These are phyloP conservation scores for Halteria grandinella DNA, from an alignment of 73 alveolate species.

Conservation along the genomic window DNA sequence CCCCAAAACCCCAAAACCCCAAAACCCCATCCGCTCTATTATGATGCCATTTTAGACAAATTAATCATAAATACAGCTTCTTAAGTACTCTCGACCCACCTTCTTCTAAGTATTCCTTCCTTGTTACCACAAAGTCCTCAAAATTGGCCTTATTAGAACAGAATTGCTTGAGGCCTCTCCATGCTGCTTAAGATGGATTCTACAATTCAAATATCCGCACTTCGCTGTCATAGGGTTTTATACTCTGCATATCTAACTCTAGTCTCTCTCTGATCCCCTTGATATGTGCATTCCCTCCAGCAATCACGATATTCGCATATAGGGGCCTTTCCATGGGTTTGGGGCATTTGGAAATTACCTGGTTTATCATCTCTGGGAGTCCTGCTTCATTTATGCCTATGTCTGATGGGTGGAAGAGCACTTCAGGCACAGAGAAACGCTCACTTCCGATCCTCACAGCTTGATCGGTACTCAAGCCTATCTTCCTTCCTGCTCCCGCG, in stretches of 20 bases:
- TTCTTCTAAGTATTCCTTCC: slow-evolving; percentile 82
- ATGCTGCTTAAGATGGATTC: slow-evolving; percentile 73
- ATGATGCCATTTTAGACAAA: background rate
- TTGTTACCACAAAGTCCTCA: slow-evolving; percentile 80
- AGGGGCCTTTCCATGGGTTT: slow-evolving; percentile 65
- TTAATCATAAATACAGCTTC: slow-evolving; percentile 48
- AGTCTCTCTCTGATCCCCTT: slow-evolving; percentile 74
- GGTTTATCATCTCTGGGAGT: slow-evolving; percentile 81
- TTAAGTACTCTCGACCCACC: slow-evolving; percentile 61
- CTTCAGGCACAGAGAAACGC: slow-evolving; percentile 90
- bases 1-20: slow-evolving; percentile 1
- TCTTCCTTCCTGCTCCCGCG: background rate
- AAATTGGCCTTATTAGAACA: slow-evolving; percentile 65
- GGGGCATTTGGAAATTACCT: slow-evolving; percentile 79
- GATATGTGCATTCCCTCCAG: slow-evolving; percentile 81
- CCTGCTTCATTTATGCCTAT: slow-evolving; percentile 93
- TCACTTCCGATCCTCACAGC: slow-evolving; percentile 72
- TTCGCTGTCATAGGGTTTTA: slow-evolving; percentile 67
- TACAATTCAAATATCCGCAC: slow-evolving; percentile 49
- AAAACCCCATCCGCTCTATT: background rate
- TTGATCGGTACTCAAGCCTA: slow-evolving; percentile 14
- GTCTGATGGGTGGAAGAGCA: slow-evolving; percentile 87
- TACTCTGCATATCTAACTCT: slow-evolving; percentile 66
- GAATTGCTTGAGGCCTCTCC: slow-evolving; percentile 82
- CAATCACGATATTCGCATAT: slow-evolving; percentile 69